Evolutionary conservation across 2,329 filamentous ascomycete genomes (phyloP), one percentile per base, ranked within the genome.

Genomic region (Monosporascus ibericus): DNA sequence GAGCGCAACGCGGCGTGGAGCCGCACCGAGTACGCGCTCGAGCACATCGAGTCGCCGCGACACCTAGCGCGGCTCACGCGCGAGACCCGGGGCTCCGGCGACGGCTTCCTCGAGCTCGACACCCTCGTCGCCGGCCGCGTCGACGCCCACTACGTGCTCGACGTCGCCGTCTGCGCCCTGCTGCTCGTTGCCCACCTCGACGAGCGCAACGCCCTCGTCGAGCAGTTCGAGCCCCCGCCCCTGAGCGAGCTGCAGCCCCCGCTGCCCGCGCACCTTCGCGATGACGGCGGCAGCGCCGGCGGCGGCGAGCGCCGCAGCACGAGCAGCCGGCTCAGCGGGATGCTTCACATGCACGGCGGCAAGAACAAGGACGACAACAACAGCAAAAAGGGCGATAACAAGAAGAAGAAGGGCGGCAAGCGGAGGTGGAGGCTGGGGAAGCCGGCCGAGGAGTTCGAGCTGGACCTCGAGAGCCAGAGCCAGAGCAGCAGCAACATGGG

Each of bases 11-110:
- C 80, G 1, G 77, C 80, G 1, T 85, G 79, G 78, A 80, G 76
- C 48, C 75, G 81, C 4, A 78, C 79, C 8, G 82, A 85, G 67
- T 86, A 86, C 64, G 80, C 78, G 15, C 78, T 86, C 14, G 83
- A 86, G 70, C 83, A 86, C 61, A 73, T 82, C 56, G 81, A 86
- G 67, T 77, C 78, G 50, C 81, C 82, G 5, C 74, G 76, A 49
- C 82, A 83, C 58, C 70, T 86, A 3, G 82, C 80, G 25, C 77
- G 80, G 52, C 72, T 86, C 30, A 82, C 80, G 17, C 76, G 80
- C 48, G 81, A 85, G 24, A n/a, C 9, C 5, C 7, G 17, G 65
- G 80, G 77, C 44, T 78, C 80, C 0, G 82, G 83, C 17, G 71
- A 70, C 6, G 83, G 83, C 17, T 83, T 74, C 70, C 65, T 86